Evolutionary conservation across 129 eudicot genomes (phyloP).

Genomic region (Tanacetum coccineum): DNA sequence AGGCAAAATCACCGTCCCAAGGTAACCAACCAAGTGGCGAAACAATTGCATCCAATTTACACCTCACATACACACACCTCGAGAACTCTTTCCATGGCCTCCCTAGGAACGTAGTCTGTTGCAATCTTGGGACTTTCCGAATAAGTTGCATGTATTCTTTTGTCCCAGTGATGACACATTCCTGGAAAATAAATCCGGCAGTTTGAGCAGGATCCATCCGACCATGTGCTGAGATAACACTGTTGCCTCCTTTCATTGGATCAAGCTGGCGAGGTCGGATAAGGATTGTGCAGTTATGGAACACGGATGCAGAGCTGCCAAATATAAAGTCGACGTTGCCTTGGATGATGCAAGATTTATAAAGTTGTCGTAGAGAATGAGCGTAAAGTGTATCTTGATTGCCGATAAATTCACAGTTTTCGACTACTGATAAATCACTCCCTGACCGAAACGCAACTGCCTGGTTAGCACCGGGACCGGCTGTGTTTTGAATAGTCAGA

Average conservation of each 20-base stretch:
- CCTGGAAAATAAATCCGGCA: conserved; percentile 41
- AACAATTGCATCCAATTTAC: conserved; percentile 36
- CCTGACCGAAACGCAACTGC: conserved; percentile 63
- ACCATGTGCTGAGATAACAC: conserved; percentile 47
- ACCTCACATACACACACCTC: conserved; percentile 39
- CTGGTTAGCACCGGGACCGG: conserved; percentile 50
- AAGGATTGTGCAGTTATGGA: conserved; percentile 41
- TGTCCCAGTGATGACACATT: conserved; percentile 43
- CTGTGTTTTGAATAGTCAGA: conserved; percentile 54
- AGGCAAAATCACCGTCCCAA: conserved; percentile 44
- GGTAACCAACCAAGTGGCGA: conserved; percentile 48
- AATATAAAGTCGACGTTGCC: conserved; percentile 59
- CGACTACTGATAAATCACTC: conserved; percentile 43
- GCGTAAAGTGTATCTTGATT: conserved; percentile 60
- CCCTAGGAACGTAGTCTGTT: conserved; percentile 35
- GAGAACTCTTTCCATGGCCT: conserved; percentile 60
- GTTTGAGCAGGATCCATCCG: conserved; percentile 48
- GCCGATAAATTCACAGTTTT: conserved; percentile 50
- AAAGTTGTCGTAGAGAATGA: conserved; percentile 47
- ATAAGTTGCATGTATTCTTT: conserved; percentile 35
- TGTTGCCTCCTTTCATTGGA: conserved; percentile 31
- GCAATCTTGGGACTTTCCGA: conserved; percentile 17
- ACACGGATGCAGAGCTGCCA: conserved; percentile 45
- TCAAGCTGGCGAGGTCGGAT: conserved; percentile 41
- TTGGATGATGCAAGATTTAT: conserved; percentile 46